Conservation (phyloP, 306 rosid genomes). For the Acacia acuminata region DNA sequence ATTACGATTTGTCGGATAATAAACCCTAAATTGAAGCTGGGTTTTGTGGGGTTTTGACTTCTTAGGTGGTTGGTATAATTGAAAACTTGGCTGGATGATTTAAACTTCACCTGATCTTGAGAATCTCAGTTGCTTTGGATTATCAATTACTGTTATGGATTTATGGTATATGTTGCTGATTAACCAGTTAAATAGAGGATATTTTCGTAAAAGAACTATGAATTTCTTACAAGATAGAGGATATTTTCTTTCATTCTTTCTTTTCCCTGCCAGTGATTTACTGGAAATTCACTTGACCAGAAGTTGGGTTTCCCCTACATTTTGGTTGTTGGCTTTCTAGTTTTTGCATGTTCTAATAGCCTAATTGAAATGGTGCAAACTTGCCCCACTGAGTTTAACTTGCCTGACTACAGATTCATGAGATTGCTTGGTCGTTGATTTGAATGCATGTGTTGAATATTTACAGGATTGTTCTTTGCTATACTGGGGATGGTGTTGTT, state of each 20-base stretch:
- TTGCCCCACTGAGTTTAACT: neutral
- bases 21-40: neutral
- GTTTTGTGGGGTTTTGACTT: neutral
- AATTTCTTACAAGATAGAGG: neutral
- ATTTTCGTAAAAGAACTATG: neutral
- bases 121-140: neutral
- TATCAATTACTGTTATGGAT: neutral
- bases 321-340: neutral
- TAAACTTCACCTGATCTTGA: neutral
- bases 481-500: constrained; percentile 77
- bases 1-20: neutral
- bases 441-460: neutral
- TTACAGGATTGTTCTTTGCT: constrained; percentile 68
- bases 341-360: neutral
- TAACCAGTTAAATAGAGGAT: neutral
- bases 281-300: neutral
- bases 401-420: neutral
- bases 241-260: neutral
- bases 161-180: neutral
- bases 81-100: neutral
- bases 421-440: no score
- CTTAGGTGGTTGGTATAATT: neutral
- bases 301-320: neutral
- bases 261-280: neutral
- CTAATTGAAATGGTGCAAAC: neutral